Evolutionary conservation across 805 yeast genomes (phyloP), one percentile per base, ranked within the genome.

Genomic region (Sporopachydermia lactativora): DNA sequence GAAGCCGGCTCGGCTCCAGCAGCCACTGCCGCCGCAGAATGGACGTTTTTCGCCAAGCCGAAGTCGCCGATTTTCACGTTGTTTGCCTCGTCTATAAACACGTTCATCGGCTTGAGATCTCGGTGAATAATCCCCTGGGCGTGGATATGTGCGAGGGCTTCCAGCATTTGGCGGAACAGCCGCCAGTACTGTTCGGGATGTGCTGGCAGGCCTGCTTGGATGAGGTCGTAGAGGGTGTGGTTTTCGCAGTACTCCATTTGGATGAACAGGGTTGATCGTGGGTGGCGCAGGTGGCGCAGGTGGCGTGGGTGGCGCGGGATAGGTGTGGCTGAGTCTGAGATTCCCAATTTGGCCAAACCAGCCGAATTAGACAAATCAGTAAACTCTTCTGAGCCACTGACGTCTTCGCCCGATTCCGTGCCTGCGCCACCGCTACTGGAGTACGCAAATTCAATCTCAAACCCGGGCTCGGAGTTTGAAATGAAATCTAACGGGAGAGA

Each of bases 231-330:
- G 18, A 92, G 60, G 0, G 99, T 89, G 43, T 83, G 84, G 53
- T 89, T 92, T 52, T 92, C 98, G 60, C 99, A 92, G 52, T 92
- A 92, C 57, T 92, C 98, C 99, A 92, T 92, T 54, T 92, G 99
- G 49, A 92, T 92, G 55, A 83, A 92, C 19, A 92, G 60, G 0
- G 94, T 85, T 41, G 88, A 81, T 47, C 65, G 65, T 37, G 62
- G 31, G n/a, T 8, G 13, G 8, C n/a, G 8, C 8, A 24, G 31
- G 31, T 24, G 31, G 31, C n/a, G 31, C n/a, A n/a, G n/a, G n/a
- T n/a, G n/a, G n/a, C n/a, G n/a, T n/a, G n/a, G n/a, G n/a, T n/a
- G 31, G n/a, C 31, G 8, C 31, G 31, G 31, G 31, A 24, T 24
- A 24, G n/a, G 13, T 24, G 13, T 8, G 31, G 13, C n/a, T 24